Base-by-base conservation (phyloP, 2,329 filamentous ascomycete genomes). In the Colletotrichum orbiculare region DNA sequence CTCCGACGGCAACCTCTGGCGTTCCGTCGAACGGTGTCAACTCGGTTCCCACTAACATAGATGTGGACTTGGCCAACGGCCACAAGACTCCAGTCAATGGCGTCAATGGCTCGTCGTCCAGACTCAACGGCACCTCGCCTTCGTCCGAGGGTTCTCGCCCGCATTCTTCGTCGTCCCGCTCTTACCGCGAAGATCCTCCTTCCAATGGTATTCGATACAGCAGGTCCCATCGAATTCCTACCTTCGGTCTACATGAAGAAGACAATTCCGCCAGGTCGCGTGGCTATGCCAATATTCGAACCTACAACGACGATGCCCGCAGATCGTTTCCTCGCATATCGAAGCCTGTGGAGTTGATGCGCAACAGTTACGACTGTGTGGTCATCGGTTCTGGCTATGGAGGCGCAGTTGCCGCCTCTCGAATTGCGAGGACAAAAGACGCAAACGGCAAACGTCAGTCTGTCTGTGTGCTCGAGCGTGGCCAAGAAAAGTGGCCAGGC, bases 341-440 rank as follows among this genome's bases (percentile, higher is more conserved):
- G 25, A 83, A 81, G 64, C 82, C 85, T 0, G 81, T 89, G 11
- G 83, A 88, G 71, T 75, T 88, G 34, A 83, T 90, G 72, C 80
- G 83, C 34, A 77, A 78, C 60, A 77, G 77, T 7, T 91, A 92
- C 69, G 89, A 91, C 75, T 85, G 85, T 43, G 83, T 92, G 10
- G 87, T 91, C 37, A 86, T 91, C 62, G 89, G 89, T 1, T 90
- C 88, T 9, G 89, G 89, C 1, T 92, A 91, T 73, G 89, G 89
- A 33, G 89, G 87, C 43, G 86, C 84, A 33, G 85, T 91, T 17
- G 89, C 89, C 3, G 89, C 89, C 0, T 86, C 87, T 25, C 82
- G 88, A 10, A 87, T 91, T 83, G 85, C 88, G 3, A 82, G 89
- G 58, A 84, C 84, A 2, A 84, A 63, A 37, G 63, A 64, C 47